phyloP scores from a whole-genome alignment of 2,329 filamentous ascomycete species.

The Pseudogymnoascus sp. region DNA sequence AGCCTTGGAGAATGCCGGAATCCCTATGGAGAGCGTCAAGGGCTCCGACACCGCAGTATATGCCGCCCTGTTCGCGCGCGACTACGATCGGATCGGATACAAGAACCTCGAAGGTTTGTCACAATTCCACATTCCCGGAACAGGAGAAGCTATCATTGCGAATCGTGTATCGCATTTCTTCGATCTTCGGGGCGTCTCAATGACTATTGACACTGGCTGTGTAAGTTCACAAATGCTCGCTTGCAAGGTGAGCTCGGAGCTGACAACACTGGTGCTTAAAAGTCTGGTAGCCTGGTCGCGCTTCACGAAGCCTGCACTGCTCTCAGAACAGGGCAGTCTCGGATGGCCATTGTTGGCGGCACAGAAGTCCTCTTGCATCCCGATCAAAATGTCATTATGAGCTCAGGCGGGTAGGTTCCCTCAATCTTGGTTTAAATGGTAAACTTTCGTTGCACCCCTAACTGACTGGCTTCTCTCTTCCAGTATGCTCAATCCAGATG shows the following conservation, averaged over 20 bases:
- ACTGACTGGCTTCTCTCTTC: neutral
- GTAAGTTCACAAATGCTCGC: neutral
- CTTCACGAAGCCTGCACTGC: constrained; percentile 40
- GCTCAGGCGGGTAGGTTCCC: neutral
- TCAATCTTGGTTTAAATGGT: neutral
- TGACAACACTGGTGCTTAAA: neutral
- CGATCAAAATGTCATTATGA: constrained; percentile 1
- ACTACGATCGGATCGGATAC: constrained; percentile 7
- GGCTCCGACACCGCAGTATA: neutral
- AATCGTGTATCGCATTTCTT: constrained; percentile 21
- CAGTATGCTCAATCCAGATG: constrained; percentile 14
- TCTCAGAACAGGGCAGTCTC: constrained; percentile 24
- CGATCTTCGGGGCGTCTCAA: constrained; percentile 12
- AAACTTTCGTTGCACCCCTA: neutral
- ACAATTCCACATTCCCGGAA: constrained; percentile 10
- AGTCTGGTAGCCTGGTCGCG: constrained; percentile 38
- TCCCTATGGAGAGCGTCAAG: constrained; percentile 11
- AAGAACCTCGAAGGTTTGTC: constrained; percentile 19
- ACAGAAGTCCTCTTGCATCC: constrained; percentile 17
- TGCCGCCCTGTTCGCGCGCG: neutral
- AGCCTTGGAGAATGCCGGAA: constrained; percentile 22
- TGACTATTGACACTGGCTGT: constrained; percentile 17
- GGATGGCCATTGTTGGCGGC: constrained; percentile 15
- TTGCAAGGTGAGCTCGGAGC: neutral
- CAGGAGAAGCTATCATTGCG: constrained; percentile 11